phyloP scores from a whole-genome alignment of 495 filamentous ascomycete species.

The Lasiosphaeria miniovina region DNA sequence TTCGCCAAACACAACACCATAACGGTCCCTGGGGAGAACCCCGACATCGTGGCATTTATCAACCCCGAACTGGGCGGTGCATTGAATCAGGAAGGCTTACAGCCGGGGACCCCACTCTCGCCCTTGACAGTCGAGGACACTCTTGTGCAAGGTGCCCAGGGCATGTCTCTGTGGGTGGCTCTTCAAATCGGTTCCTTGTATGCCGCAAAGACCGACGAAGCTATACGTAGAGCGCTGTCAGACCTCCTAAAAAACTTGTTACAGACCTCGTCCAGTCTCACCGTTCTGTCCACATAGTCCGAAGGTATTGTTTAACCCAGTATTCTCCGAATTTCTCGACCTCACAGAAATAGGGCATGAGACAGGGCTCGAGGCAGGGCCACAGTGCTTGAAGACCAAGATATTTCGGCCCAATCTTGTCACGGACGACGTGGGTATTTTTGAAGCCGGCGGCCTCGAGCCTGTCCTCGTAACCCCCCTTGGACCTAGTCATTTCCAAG shows the following conservation, averaged over 20 bases:
- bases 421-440: too few relatives aligned
- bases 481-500: too few relatives aligned
- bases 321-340: too few relatives aligned
- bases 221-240: constrained; percentile 35
- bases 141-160: constrained; percentile 33
- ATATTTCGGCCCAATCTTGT: too few relatives aligned
- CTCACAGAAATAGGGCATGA: too few relatives aligned
- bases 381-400: too few relatives aligned
- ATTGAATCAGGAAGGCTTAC: constrained; percentile 31
- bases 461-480: too few relatives aligned
- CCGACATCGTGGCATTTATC: constrained; percentile 41
- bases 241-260: constrained; percentile 42
- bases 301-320: too few relatives aligned
- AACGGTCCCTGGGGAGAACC: constrained; percentile 36
- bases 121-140: constrained; percentile 36
- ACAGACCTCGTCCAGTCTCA: too few relatives aligned
- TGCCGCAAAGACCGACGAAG: constrained; percentile 37
- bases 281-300: too few relatives aligned
- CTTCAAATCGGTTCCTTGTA: constrained; percentile 44
- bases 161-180: constrained; percentile 49
- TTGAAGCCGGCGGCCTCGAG: too few relatives aligned
- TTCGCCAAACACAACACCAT: constrained; percentile 17
- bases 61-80: constrained; percentile 31
- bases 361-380: too few relatives aligned
- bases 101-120: constrained; percentile 36